Percentiles rank a stretch among this genome's conserved stretches.
These are phyloP conservation scores for Arabidopsis thaliana DNA, from an alignment of 345 rosid species.

Conservation along the genomic window TAIR10.1 NC_003070.9:23290501-23291000, in stretches of 20 bases:
- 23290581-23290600: background rate
- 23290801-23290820: slow-evolving; percentile 37
- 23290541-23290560: background rate
- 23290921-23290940: background rate
- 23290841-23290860: slow-evolving; percentile 1
- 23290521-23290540: background rate
- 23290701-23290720: background rate
- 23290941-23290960: background rate
- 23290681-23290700: background rate
- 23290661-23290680: background rate
- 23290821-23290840: slow-evolving; percentile 27
- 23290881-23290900: background rate
- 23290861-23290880: background rate
- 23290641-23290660: background rate
- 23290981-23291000: background rate
- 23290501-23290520: too few species aligned
- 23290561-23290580: background rate
- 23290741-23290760: slow-evolving; percentile 27
- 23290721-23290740: background rate
- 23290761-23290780: slow-evolving; percentile 36
- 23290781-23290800: slow-evolving; percentile 28
- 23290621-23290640: slow-evolving; percentile 19
- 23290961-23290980: background rate
- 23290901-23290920: background rate
- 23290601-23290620: background rate